A percentile compares a stretch with the other conserved stretches of the same genome.
phyloP scores from a whole-genome alignment of 495 filamentous ascomycete genomes.

The Aspergillus sparsus region DNA sequence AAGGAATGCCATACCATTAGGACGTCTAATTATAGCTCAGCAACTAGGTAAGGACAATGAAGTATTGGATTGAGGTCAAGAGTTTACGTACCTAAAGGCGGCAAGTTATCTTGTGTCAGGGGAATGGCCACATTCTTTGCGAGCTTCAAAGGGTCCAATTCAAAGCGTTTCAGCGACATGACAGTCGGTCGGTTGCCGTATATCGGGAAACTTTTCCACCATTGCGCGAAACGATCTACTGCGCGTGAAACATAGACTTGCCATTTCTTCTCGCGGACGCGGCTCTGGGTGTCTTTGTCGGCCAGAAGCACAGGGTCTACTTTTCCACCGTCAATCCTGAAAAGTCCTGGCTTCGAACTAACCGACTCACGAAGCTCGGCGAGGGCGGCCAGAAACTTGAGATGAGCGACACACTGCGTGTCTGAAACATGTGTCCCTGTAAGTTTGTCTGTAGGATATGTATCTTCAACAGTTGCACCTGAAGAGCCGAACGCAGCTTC shows the following conservation, averaged over 20 bases:
- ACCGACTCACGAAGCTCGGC: conserved; percentile 66
- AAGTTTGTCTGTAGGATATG: too few relatives aligned
- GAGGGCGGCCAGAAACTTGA: conserved; percentile 74
- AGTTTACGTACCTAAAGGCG: conserved; percentile 29
- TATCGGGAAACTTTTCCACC: conserved; percentile 53
- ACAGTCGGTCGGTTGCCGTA: neutral
- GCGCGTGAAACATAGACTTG: conserved; percentile 71
- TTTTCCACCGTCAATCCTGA: conserved; percentile 57
- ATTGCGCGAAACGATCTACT: conserved; percentile 68
- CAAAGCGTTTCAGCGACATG: neutral
- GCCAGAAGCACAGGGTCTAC: conserved; percentile 29
- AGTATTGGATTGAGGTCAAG: neutral
- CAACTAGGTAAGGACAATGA: neutral
- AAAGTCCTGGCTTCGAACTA: conserved; percentile 66
- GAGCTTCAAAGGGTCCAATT: neutral
- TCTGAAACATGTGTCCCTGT: too few relatives aligned
- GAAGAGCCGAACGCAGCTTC: too few relatives aligned
- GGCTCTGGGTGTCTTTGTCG: conserved; percentile 26
- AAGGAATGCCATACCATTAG: conserved; percentile 89
- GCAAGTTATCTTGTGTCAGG: conserved; percentile 26
- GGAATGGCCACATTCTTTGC: conserved; percentile 23
- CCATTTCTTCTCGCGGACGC: conserved; percentile 77
- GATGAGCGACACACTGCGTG: conserved; percentile 64
- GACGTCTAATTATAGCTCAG: neutral
- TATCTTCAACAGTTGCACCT: too few relatives aligned